Base-by-base conservation (phyloP, 2,329 filamentous ascomycete species). In the Chalaropsis thielavioides region DNA sequence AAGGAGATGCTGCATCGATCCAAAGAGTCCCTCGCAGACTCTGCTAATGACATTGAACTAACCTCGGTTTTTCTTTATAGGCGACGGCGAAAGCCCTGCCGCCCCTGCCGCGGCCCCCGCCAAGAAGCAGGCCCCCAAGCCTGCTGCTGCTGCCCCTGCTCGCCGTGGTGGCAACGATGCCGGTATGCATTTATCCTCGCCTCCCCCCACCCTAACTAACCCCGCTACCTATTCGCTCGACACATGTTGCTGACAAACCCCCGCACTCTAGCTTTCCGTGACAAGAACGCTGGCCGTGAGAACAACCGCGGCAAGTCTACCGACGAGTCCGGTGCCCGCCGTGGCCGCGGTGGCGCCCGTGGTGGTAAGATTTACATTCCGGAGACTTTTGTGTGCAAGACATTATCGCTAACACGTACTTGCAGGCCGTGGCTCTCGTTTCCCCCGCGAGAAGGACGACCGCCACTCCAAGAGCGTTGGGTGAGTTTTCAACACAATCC, bases 121-220 rank as follows among this genome's bases (percentile, higher is more conserved):
- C 73, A 86, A 89, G 73, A 94, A 90, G 84, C 88, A 89, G 76
- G 83, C 94, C 75, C 90, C 96, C 77, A 95, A 94, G 85, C 83
- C 85, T 70, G 78, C 63, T 54, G 46, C 46, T 56, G 46, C 81
- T 71, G 80, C 84, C 73, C 87, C 90, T 76, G 83, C 83, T 70
- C 90, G 90, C 80, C 79, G 85, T 74, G 80, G 82, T 71, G 81
- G 64, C 31, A 95, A 86, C 78, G 92, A 96, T 76, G 88, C 85
- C 81, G 91, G 92, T 96, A 81, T 77, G 89, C 84, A 68, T 17
- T 51, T 63, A 22, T 44, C 40, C 43, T 46, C 22, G 2, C 40
- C 19, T 58, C 22, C 31, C 31, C 15, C 17, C 1, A 58, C 35
- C 15, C n/a, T 13, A n/a, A 4, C 17, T 10, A 58, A 58, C 35